Evolutionary conservation across 1,284 basidiomycete species (phyloP).

Genomic region (Ustilago hordei): DNA sequence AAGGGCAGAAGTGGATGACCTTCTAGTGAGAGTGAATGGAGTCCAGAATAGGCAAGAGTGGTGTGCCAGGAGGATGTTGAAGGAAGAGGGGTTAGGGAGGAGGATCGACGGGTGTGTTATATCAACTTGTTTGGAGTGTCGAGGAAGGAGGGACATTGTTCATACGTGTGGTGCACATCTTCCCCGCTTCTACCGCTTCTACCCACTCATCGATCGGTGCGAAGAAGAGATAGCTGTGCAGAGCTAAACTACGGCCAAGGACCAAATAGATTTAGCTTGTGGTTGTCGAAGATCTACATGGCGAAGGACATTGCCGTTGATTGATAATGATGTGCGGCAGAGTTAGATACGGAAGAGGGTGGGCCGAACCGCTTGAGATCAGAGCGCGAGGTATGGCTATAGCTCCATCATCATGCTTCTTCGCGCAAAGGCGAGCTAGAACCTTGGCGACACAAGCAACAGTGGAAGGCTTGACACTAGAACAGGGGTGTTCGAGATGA

Average conservation of each 20-base stretch:
- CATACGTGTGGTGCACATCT: slow-evolving; percentile 7
- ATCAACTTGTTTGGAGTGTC: slow-evolving; percentile 18
- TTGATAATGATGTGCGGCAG: neutral
- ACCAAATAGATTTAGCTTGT: neutral
- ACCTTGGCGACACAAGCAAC: neutral
- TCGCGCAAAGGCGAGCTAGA: neutral
- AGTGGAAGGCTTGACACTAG: neutral
- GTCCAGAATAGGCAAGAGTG: neutral
- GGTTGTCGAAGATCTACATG: neutral
- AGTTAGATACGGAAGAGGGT: neutral
- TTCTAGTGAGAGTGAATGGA: neutral
- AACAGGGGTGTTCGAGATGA: neutral
- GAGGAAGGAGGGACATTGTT: neutral
- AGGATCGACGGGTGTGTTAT: slow-evolving; percentile 18
- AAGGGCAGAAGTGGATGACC: neutral
- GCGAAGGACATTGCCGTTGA: neutral
- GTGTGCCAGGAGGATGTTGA: slow-evolving; percentile 1
- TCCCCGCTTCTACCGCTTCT: too few relatives aligned
- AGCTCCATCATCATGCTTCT: slow-evolving; percentile 6
- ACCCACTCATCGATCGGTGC: neutral
- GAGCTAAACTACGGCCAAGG: neutral
- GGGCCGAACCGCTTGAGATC: neutral
- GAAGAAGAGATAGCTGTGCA: neutral
- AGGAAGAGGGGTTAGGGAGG: neutral
- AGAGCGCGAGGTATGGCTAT: neutral